Conservation (phyloP, 768 basidiomycete species). For the Tricholoma hemisulphureum region DNA sequence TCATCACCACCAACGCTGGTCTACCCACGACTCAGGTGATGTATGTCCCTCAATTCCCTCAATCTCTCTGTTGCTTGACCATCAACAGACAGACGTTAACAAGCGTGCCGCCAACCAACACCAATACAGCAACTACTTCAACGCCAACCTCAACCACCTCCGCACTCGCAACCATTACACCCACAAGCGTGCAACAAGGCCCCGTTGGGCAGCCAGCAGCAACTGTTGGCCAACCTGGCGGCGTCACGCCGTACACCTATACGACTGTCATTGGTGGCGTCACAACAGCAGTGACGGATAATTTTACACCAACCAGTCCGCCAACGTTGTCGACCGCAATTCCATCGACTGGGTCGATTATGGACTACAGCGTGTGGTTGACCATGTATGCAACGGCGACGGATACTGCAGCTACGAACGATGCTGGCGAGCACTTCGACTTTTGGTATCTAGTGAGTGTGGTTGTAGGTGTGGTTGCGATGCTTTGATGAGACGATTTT, state of each 20-base stretch:
- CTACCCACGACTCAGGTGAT: conserved; percentile 13
- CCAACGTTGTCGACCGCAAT: conserved; percentile 24
- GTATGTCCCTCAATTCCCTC: conserved; percentile 7
- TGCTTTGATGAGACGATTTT: background rate
- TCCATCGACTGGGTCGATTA: conserved; percentile 32
- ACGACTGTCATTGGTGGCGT: conserved; percentile 45
- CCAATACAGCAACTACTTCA: conserved; percentile 15
- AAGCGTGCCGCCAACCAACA: background rate
- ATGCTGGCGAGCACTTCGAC: background rate
- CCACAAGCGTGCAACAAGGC: conserved; percentile 37
- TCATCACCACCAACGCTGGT: conserved; percentile 20
- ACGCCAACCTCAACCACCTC: conserved; percentile 22
- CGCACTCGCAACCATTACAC: conserved; percentile 18
- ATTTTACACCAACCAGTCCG: conserved; percentile 42
- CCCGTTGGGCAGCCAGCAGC: conserved; percentile 57
- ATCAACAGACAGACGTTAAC: conserved; percentile 23
- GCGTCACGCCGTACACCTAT: conserved; percentile 49
- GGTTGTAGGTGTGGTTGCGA: background rate
- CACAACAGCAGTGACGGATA: conserved; percentile 31
- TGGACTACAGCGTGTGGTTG: conserved; percentile 33
- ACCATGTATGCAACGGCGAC: conserved; percentile 26
- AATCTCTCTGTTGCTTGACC: background rate
- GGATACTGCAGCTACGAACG: background rate
- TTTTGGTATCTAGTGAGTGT: background rate
- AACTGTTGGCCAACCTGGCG: conserved; percentile 38